Evolutionary conservation across 2,329 filamentous ascomycete genomes (phyloP).

Genomic region (Septoria petroselini): DNA sequence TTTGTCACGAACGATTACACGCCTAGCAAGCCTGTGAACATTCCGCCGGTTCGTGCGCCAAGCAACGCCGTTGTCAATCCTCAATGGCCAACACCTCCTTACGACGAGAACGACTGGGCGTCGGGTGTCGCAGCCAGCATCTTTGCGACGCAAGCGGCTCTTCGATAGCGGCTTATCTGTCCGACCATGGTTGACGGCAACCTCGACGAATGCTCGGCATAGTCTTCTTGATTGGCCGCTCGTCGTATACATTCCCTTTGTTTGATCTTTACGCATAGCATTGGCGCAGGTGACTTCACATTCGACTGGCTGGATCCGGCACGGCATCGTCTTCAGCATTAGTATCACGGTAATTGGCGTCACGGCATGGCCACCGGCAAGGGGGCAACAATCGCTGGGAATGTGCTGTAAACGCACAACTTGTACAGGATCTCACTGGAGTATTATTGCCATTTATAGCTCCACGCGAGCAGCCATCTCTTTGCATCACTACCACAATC

Average conservation of each 20-base stretch:
- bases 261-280: constrained; percentile 20
- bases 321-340: constrained; percentile 13
- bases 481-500: constrained; percentile 7
- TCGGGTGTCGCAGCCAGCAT: constrained; percentile 78
- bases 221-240: neutral
- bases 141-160: constrained; percentile 63
- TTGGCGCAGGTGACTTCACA: constrained; percentile 14
- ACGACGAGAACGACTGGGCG: constrained; percentile 91
- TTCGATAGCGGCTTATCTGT: constrained; percentile 27
- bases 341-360: constrained; percentile 9
- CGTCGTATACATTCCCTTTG: constrained; percentile 21
- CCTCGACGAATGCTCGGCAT: constrained; percentile 8
- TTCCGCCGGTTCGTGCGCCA: constrained; percentile 57
- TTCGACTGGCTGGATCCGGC: constrained; percentile 24
- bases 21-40: constrained; percentile 68
- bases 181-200: constrained; percentile 1
- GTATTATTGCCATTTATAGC: constrained; percentile 13
- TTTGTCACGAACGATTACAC: constrained; percentile 65
- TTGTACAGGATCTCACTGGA: constrained; percentile 26
- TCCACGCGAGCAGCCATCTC: constrained; percentile 9
- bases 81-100: constrained; percentile 94
- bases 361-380: constrained; percentile 4
- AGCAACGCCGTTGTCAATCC: constrained; percentile 51
- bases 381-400: constrained; percentile 16
- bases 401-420: constrained; percentile 12